phyloP scores from a whole-genome alignment of 176 grass and related monocot species.

The Neostapfia colusana region DNA sequence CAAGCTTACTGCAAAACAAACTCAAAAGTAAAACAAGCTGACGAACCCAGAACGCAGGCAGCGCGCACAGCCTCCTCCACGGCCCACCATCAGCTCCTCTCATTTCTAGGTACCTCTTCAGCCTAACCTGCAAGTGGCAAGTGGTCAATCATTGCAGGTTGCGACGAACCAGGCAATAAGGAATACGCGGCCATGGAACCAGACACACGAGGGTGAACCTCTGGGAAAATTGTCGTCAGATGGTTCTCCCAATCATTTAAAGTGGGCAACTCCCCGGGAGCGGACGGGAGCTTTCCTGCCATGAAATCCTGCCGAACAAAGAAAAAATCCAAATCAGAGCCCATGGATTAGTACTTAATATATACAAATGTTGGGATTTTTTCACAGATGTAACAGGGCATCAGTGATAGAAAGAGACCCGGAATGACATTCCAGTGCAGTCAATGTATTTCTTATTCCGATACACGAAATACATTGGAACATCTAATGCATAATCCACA shows the following conservation, averaged over 20 bases:
- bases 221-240: slow-evolving; percentile 98
- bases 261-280: slow-evolving; percentile 81
- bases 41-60: slow-evolving; percentile 94
- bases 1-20: no score
- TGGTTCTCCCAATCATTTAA: slow-evolving; percentile 99
- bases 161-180: background rate
- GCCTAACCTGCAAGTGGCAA: slow-evolving; percentile 65
- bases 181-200: background rate
- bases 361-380: no score
- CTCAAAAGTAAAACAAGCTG: no score
- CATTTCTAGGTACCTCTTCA: slow-evolving; percentile 98
- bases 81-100: slow-evolving; percentile 96
- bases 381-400: background rate
- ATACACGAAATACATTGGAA: slow-evolving; percentile 97
- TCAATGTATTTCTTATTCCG: slow-evolving; percentile 87
- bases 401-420: slow-evolving; percentile 56
- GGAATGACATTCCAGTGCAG: slow-evolving; percentile 90
- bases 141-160: slow-evolving; percentile 3
- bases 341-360: background rate
- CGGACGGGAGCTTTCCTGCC: slow-evolving; percentile 73
- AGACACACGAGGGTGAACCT: slow-evolving; percentile 53
- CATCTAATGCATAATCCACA: slow-evolving; percentile 90
- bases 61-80: slow-evolving; percentile 89
- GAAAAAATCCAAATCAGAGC: slow-evolving; percentile 6
- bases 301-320: slow-evolving; percentile 85